Base-by-base conservation (phyloP, 2,329 filamentous ascomycete species). In the Fusarium anthophilum region DNA sequence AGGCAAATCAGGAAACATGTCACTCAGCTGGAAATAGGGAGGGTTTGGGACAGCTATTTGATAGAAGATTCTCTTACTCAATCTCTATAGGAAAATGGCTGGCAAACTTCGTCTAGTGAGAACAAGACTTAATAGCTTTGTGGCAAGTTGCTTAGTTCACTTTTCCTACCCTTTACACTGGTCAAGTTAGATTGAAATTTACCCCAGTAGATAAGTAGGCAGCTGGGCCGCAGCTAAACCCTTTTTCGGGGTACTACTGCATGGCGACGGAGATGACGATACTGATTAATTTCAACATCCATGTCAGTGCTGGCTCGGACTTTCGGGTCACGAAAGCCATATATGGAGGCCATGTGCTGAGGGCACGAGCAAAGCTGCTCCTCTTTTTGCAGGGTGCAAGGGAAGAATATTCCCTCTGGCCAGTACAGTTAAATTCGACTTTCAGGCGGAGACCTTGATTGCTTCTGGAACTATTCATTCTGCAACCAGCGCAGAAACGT, bases 321-420 rank as follows among this genome's bases (percentile, higher is more conserved):
- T 35, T 51, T 35, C 30, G 17, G 15, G 18, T 24, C 30, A 18
- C 8, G 12, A 18, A 24, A 15, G 17, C 30, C 30, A 51, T 51
- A 51, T 35, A 35, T 35, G n/a, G 30, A 51, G 17, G 17, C n/a
- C n/a, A 15, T 24, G 15, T 24, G n/a, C 30, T 24, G 2, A 6
- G 15, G 12, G n/a, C 4, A 18, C 17, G 11, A 3, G 22, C 10
- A 17, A n/a, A 32, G 12, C 2, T 51, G 22, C 11, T 51, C 48
- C 22, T 24, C 4, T 15, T 32, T 24, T 7, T 10, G 11, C 1
- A 13, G 4, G 5, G 5, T 24, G 8, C 17, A 35, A 20, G 5
- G n/a, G 48, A 35, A 18, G 30, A 35, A 11, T 6, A 20, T 11
- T 18, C 18, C 17, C 30, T 10, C 18, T 35, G 3, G n/a, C 17